Base-by-base conservation (phyloP, 352 stramenopile genomes). In the Phytophthora sp. region DNA sequence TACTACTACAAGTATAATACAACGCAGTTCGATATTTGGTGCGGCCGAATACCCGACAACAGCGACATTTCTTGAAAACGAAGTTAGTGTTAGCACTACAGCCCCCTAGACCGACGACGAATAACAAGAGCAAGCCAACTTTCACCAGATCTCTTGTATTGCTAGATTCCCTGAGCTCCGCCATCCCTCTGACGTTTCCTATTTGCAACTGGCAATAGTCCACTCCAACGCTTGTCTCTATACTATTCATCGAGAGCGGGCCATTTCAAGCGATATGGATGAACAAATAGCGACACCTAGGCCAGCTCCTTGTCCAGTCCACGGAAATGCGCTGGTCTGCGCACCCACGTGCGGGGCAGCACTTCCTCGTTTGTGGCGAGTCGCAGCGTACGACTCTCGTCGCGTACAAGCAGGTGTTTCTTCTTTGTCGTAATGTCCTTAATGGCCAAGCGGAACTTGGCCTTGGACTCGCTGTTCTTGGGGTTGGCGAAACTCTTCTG, bases 351-450 rank as follows among this genome's bases (percentile, higher is more conserved):
- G 67, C 87, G 84, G 46, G 77, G 75, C 56, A 92, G 70, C 62
- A 91, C 82, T 74, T 95, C 87, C 13, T 87, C 75, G 48, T 91
- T 80, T 24, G 72, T 88, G 50, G 87, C 87, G 9, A 95, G 62
- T 53, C 87, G 87, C 66, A 92, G 70, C 45, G 58, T 67, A 20
- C 70, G 71, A 50, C 70, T 78, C 31, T 85, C 63, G 43, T 81
- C 76, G 41, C 87, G 87, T 37, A 94, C 69, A 30, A 88, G 76
- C 54, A 94, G 63, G 49, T 88, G 66, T 69, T 88, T 77, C 77
- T 92, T 92, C 64, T 78, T 90, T 60, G 79, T 89, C 34, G 84
- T 89, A 48, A 83, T 95, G 63, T 95, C 87, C 72, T 92, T 91
- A 41, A 95, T 72, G 7, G 87, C 84, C 27, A 93, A 75, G 65